Conservation (phyloP, 2,329 filamentous ascomycete genomes). For the Monosporascus sp. region DNA sequence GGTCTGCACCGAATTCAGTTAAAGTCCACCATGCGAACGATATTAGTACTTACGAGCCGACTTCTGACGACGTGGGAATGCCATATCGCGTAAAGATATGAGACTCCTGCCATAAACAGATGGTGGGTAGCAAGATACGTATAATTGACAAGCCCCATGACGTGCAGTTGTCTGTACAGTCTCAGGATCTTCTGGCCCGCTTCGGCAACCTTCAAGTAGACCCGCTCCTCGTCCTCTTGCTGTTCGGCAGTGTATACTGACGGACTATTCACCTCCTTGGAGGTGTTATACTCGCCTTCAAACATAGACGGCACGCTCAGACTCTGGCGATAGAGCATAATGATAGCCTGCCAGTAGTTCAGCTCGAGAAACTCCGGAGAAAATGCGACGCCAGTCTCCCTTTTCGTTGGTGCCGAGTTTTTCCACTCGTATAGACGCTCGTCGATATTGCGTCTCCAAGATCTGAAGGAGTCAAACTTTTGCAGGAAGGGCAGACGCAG, state of each 20-base stretch:
- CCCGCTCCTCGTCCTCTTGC: slow-evolving; percentile 78
- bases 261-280: slow-evolving; percentile 59
- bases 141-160: slow-evolving; percentile 87
- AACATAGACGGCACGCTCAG: slow-evolving; percentile 80
- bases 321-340: slow-evolving; percentile 92
- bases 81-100: slow-evolving; percentile 96
- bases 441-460: slow-evolving; percentile 87
- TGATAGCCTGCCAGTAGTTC: slow-evolving; percentile 97
- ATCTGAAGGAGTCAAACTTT: slow-evolving; percentile 78
- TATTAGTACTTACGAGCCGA: slow-evolving; percentile 64
- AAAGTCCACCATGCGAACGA: slow-evolving; percentile 3
- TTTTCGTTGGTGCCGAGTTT: slow-evolving; percentile 68
- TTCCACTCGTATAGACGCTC: slow-evolving; percentile 82
- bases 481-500: slow-evolving; percentile 81
- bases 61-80: slow-evolving; percentile 86
- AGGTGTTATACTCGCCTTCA: slow-evolving; percentile 69
- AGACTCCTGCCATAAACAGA: slow-evolving; percentile 94
- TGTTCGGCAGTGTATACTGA: slow-evolving; percentile 60
- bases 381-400: slow-evolving; percentile 82
- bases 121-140: slow-evolving; percentile 95
- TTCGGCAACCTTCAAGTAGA: slow-evolving; percentile 92
- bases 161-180: slow-evolving; percentile 83
- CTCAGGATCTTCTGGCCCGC: slow-evolving; percentile 90
- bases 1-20: slow-evolving; percentile 45
- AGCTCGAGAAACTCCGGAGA: slow-evolving; percentile 85